Percentiles rank a stretch among this genome's conserved stretches.
These are phyloP conservation scores for Peribolospora kevripleyi DNA, from an alignment of 768 basidiomycete species.

Conservation along the genomic window DNA sequence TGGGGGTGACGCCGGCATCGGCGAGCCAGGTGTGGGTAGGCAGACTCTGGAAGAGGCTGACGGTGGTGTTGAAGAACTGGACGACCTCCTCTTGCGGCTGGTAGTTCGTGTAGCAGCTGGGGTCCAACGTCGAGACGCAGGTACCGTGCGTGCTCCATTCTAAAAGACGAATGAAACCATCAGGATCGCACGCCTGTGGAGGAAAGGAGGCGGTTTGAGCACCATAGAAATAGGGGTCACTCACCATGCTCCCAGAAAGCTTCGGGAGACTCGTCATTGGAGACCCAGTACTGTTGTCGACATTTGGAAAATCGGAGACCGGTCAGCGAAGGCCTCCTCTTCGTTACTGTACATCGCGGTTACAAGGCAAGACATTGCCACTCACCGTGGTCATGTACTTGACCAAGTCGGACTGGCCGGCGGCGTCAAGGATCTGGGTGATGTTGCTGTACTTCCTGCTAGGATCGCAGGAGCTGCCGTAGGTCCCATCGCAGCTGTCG, in stretches of 20 bases:
- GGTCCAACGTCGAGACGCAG: constrained; percentile 16
- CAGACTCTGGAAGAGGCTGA: constrained; percentile 25
- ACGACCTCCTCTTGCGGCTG: constrained; percentile 13
- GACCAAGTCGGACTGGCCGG: constrained; percentile 9
- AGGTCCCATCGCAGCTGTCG: constrained; percentile 12
- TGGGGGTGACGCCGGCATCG: constrained; percentile 48
- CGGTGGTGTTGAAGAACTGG: constrained; percentile 15
- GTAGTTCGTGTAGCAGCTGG: constrained; percentile 13
- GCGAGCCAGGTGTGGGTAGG: constrained; percentile 52
- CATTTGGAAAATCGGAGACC: background rate
- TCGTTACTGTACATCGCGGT: too few species aligned
- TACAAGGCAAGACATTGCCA: background rate
- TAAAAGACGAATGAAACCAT: background rate
- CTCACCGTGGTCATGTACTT: constrained; percentile 12
- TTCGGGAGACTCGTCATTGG: too few species aligned
- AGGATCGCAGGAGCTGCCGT: constrained; percentile 15
- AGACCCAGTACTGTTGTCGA: background rate
- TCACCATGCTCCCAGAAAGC: too few species aligned
- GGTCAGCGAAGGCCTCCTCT: background rate
- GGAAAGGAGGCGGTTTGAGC: background rate
- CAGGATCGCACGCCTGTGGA: background rate
- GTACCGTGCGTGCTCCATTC: constrained; percentile 8
- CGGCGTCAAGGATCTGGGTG: constrained; percentile 10
- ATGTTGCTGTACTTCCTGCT: constrained; percentile 14
- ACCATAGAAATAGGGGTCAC: background rate